Base-by-base conservation (phyloP, 805 yeast genomes). In the Spathaspora sp. region DNA sequence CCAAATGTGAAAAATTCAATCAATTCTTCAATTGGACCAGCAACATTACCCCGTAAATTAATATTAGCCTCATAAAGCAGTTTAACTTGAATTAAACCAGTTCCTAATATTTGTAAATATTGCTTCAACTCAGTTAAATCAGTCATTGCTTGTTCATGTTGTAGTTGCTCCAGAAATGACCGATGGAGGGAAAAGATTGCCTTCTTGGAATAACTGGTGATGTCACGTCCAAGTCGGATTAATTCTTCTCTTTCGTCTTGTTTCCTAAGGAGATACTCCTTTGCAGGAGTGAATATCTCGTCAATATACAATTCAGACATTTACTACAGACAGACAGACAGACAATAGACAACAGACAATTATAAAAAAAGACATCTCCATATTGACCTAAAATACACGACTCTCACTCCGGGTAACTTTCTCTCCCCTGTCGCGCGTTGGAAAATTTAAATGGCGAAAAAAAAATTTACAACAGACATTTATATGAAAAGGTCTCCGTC, bases 171-270 rank as follows among this genome's bases (percentile, higher is more conserved):
- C n/a, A 12, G 12, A 2, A 44, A 17, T 7, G 39, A 19, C 39
- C 69, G 54, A 46, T 65, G 69, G 28, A 55, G 49, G 5, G 63
- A 47, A 48, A 65, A 65, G 26, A 65, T 65, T 35, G 70, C 52
- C 54, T 72, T 73, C 52, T 73, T 73, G 50, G 77, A 70, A 46
- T 58, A 57, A 6, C 68, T 59, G n/a, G 73, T 73, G 49, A 73
- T 61, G 47, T 73, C 77, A 42, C 77, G 57, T 39, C 70, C 64
- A 2, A 61, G 54, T 49, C 70, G 60, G 18, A 73, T 73, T 16
- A 72, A 60, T 20, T 52, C 48, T 45, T 72, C 75, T 42, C 77
- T 54, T 31, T 65, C 67, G 43, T 61, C 70, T 28, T 73, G 75
- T 49, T 58, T 58, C 17, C 48, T 20, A 18, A 54, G 49, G 8